phyloP scores from a whole-genome alignment of 1,284 basidiomycete species.

The Ceratobasidium sp. region DNA sequence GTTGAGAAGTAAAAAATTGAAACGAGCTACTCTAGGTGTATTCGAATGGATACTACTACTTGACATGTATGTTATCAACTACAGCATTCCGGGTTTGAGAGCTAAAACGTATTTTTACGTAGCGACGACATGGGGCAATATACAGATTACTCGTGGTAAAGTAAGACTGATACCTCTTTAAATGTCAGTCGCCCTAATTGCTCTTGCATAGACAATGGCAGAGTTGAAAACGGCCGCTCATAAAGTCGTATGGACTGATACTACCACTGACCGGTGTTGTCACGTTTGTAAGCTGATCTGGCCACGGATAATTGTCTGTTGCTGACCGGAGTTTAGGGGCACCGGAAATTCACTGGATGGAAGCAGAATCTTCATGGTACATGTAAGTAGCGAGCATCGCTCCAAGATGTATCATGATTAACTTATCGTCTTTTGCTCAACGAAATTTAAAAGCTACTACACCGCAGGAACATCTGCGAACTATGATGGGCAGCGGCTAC shows the following conservation, averaged over 20 bases:
- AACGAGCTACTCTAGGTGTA: constrained; percentile 52
- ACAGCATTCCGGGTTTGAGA: neutral
- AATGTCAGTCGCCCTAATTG: neutral
- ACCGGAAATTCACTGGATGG: constrained; percentile 46
- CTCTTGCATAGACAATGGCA: constrained; percentile 53
- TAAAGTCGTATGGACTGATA: constrained; percentile 60
- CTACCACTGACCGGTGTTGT: constrained; percentile 60
- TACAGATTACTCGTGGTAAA: constrained; percentile 60
- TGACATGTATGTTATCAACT: constrained; percentile 22
- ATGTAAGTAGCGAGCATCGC: neutral
- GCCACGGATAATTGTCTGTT: neutral
- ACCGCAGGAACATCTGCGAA: constrained; percentile 58
- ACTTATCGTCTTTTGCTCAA: neutral
- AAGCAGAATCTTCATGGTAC: constrained; percentile 26
- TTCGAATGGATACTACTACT: constrained; percentile 58
- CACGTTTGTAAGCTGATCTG: constrained; percentile 56
- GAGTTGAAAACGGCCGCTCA: constrained; percentile 60
- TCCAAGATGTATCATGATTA: constrained; percentile 14
- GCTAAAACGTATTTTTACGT: constrained; percentile 43
- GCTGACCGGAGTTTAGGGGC: constrained; percentile 14
- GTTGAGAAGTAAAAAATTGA: neutral
- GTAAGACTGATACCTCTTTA: neutral
- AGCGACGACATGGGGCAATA: constrained; percentile 61
- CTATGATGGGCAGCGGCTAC: constrained; percentile 59
- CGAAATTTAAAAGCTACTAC: constrained; percentile 55